Base-by-base conservation (phyloP, 495 filamentous ascomycete genomes). In the Trichodelitschia bisporula region DNA sequence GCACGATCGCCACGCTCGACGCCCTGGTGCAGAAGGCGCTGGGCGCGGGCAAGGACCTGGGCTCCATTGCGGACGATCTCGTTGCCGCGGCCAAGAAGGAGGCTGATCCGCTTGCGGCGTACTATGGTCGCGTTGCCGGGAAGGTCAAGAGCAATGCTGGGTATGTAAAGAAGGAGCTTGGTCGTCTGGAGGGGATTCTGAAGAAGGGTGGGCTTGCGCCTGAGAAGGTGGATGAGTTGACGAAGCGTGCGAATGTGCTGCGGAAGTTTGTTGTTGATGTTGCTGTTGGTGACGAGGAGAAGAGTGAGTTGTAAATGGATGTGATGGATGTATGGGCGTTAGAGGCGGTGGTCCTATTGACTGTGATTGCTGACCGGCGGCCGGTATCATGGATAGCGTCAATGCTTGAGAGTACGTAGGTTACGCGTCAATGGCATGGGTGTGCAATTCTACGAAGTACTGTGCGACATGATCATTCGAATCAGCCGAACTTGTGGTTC, bases 121-220 rank as follows among this genome's bases (percentile, higher is more conserved):
- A 95, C 64, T 97, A 97, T 47, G 55, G 86, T 47, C 76, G 76
- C 45, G 89, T 90, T 19, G 66, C 84, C 18, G 62, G 74, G 40
- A 97, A 93, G 68, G 49, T 90, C 24, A 53, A 51, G 46, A 56
- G 72, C 53, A 84, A 71, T 48, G 55, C 69, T 35, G 69, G 59
- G 15, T 92, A 83, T 45, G 77, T 68, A 15, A 56, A 64, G 40
- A 95, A 92, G 68, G 86, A 97, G 63, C 52, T 83, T 20, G 59
- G 63, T 36, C 66, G 86, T 29, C 54, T 97, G 39, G 57, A 77
- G 40, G 70, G 73, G 41, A 62, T 97, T 39, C 46, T 90, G 30
- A 65, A 60, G 47, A 92, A 92, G 66, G 76, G 80, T 36, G 74
- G 73, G 32, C 62, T 92, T 41, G 75, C 75, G 13, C 69, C 72